phyloP scores from a whole-genome alignment of 805 yeast genomes.

The Suhomyces faveliae region DNA sequence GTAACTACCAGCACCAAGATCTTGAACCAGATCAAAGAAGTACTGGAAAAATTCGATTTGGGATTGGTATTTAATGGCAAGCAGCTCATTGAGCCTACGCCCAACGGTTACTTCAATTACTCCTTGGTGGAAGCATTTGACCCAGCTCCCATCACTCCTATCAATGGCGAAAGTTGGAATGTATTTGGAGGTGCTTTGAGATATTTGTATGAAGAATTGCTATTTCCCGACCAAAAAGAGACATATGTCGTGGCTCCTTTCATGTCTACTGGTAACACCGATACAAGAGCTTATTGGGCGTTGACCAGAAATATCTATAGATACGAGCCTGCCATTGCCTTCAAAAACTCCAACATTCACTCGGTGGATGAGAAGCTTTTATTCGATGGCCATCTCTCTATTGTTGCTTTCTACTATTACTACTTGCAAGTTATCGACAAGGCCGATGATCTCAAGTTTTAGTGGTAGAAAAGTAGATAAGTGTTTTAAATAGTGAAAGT shows the following conservation, averaged over 20 bases:
- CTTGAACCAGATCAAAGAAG: constrained; percentile 23
- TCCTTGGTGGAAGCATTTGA: constrained; percentile 25
- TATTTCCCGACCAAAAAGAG: constrained; percentile 22
- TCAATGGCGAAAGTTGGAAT: constrained; percentile 32
- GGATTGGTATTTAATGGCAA: constrained; percentile 34
- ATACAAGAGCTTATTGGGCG: constrained; percentile 42
- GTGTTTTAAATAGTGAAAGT: no score
- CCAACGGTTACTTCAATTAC: constrained; percentile 33
- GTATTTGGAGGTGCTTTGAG: constrained; percentile 37
- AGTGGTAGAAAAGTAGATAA: no score
- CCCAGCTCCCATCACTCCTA: constrained; percentile 41
- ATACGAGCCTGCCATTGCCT: constrained; percentile 27
- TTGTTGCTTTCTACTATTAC: constrained; percentile 39
- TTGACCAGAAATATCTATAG: constrained; percentile 38
- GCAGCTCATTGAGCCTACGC: constrained; percentile 21
- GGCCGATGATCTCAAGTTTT: constrained; percentile 11
- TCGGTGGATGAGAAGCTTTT: constrained; percentile 33
- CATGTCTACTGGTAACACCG: constrained; percentile 40
- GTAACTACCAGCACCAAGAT: constrained; percentile 31
- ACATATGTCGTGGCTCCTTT: constrained; percentile 34
- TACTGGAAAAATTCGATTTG: constrained; percentile 38
- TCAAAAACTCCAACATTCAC: constrained; percentile 23
- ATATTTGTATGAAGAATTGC: constrained; percentile 37
- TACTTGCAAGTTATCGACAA: constrained; percentile 31
- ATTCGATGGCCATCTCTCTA: constrained; percentile 33